Conservation (phyloP, 2,329 filamentous ascomycete species). For the Aspergillus sp. region DNA sequence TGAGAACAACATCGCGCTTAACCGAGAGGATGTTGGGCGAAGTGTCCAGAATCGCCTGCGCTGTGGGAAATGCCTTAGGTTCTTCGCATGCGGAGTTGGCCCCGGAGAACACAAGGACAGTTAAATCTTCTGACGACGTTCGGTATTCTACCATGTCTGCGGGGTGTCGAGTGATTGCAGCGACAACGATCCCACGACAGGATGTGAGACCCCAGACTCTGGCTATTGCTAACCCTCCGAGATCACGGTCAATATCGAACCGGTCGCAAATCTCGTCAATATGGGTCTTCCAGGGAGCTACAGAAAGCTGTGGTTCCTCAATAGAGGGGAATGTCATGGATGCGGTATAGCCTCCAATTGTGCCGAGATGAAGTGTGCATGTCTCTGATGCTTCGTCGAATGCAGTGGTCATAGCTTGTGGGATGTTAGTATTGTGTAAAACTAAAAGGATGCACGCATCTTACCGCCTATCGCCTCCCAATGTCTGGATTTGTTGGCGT, state of each 20-base stretch:
- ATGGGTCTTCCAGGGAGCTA: constrained; percentile 27
- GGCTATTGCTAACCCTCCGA: constrained; percentile 49
- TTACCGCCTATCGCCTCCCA: constrained; percentile 36
- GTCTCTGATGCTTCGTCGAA: constrained; percentile 10
- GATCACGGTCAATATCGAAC: constrained; percentile 50
- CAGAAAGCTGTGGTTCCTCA: constrained; percentile 2
- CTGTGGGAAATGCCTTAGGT: not conserved
- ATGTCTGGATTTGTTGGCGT: constrained; percentile 14
- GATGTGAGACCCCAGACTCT: constrained; percentile 56
- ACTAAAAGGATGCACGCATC: not conserved
- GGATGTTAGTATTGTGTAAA: constrained; percentile 12
- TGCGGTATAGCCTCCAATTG: constrained; percentile 26
- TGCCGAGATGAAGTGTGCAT: constrained; percentile 29
- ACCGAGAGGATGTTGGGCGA: constrained; percentile 14
- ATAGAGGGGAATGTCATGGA: constrained; percentile 12
- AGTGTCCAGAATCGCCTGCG: constrained; percentile 9
- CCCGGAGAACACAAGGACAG: constrained; percentile 36
- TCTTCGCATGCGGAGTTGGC: constrained; percentile 14
- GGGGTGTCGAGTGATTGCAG: constrained; percentile 53
- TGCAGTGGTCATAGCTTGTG: constrained; percentile 24
- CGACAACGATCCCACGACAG: constrained; percentile 47
- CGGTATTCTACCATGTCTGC: constrained; percentile 58
- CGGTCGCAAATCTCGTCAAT: constrained; percentile 33
- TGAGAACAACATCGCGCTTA: constrained; percentile 23
- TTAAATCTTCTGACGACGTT: constrained; percentile 46